Conservation (phyloP, 139 green algal species). For the Nannochloris sp. region DNA sequence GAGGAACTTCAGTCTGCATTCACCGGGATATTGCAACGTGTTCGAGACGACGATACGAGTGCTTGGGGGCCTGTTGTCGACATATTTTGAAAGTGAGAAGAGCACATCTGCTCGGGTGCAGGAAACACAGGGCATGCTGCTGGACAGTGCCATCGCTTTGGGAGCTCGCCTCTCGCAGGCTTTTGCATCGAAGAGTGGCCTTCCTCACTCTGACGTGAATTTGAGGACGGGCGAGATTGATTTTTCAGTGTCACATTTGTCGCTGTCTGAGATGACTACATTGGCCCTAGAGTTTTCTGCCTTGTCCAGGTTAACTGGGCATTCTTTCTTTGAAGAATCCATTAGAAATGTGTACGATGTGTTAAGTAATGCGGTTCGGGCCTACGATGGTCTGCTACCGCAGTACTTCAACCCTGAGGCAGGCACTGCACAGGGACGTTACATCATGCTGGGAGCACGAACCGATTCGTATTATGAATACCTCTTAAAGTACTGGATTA, state of each 20-base stretch:
- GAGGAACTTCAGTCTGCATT: slow-evolving; percentile 4
- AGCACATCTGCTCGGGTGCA: not conserved
- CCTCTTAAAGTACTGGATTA: slow-evolving; percentile 73
- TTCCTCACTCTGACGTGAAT: slow-evolving; percentile 50
- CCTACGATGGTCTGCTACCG: slow-evolving; percentile 13
- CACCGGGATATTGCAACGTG: slow-evolving; percentile 43
- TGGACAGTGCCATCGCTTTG: slow-evolving; percentile 29
- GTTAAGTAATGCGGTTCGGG: not conserved
- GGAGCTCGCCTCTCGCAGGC: slow-evolving; percentile 30
- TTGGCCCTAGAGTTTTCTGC: slow-evolving; percentile 71
- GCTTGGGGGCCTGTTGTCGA: slow-evolving; percentile 76
- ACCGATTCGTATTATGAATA: slow-evolving; percentile 72
- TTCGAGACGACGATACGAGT: slow-evolving; percentile 94
- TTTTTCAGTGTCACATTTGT: slow-evolving; percentile 21
- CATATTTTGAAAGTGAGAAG: slow-evolving; percentile 51
- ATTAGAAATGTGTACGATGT: slow-evolving; percentile 14
- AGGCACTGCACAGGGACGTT: not conserved
- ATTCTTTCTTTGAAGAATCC: slow-evolving; percentile 3
- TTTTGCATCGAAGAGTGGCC: slow-evolving; percentile 33
- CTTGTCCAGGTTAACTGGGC: slow-evolving; percentile 43
- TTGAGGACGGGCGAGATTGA: slow-evolving; percentile 18
- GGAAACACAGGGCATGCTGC: not conserved
- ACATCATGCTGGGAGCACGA: slow-evolving; percentile 36
- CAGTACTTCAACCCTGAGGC: slow-evolving; percentile 15
- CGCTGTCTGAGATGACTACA: slow-evolving; percentile 60